Base-by-base conservation (phyloP, 2,329 filamentous ascomycete species). In the Pseudocercospora cruenta region DNA sequence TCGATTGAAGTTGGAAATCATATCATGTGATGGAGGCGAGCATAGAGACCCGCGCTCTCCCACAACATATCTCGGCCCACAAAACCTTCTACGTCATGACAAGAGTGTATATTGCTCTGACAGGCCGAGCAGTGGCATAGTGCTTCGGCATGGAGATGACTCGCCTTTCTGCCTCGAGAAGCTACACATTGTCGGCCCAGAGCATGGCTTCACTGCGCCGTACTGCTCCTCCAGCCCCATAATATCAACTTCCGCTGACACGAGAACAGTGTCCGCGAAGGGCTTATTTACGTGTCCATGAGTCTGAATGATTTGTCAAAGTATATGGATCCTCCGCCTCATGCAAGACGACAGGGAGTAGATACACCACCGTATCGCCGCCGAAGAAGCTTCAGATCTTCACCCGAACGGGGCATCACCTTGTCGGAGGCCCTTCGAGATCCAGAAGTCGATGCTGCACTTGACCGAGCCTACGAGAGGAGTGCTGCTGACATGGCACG, bases 221-320 rank as follows among this genome's bases (percentile, higher is more conserved):
- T 96, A 87, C 79, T 92, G 87, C 59, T 64, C 58, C 67, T 47
- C 59, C 45, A 43, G 26, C 43, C 24, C 45, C 39, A 22, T 67
- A 4, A 51, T 58, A 28, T 36, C 16, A 31, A 24, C 39, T 12
- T 45, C 26, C 47, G 67, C 79, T 84, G 70, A 83, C 73, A 31
- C 64, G 64, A 68, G 60, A 63, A 62, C 76, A 94, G 92, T 62
- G 90, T 97, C 61, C 90, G 94, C 79, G 91, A 96, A 84, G 94
- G 95, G 53, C 90, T 97, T 85, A 87, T 98, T 0, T 97, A 97
- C 75, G 86, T 98, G 28, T 87, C 92, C 54, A 97, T 97, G 94
- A 86, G 88, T 47, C 87, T 89, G 43, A 89, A 96, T 71, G 90
- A 95, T 67, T 82, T 95, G 1, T 80, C 95, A 51, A 86, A 74